Percentiles rank a stretch among this genome's conserved stretches.
Conservation (phyloP, 208 protist genomes). For the Trypanosoma brucei region DNA sequence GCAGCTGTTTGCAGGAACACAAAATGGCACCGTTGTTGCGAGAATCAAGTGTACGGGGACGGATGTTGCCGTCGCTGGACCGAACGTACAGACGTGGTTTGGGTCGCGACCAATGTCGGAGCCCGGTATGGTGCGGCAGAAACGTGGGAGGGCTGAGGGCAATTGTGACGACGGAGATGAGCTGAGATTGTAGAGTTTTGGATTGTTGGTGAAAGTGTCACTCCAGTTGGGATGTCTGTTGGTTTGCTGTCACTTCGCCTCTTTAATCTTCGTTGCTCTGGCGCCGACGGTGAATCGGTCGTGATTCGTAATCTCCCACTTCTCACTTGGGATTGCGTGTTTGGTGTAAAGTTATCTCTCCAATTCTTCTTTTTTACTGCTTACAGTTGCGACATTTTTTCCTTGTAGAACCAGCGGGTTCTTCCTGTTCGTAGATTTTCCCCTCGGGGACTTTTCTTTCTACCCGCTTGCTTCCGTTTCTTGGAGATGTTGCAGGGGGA, state of each 20-base stretch:
- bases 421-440: too few species aligned
- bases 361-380: too few species aligned
- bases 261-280: not conserved
- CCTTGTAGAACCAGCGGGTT: too few species aligned
- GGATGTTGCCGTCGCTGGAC: not conserved
- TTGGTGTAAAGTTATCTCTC: too few species aligned
- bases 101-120: constrained; percentile 30
- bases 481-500: too few species aligned
- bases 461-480: too few species aligned
- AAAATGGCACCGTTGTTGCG: constrained; percentile 56
- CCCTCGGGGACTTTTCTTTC: too few species aligned
- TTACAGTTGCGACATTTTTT: too few species aligned
- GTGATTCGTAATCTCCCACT: too few species aligned
- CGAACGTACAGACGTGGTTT: constrained; percentile 34
- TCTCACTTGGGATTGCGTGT: too few species aligned
- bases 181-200: constrained; percentile 1
- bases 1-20: constrained; percentile 54
- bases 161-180: constrained; percentile 21
- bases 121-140: constrained; percentile 26
- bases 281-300: too few species aligned
- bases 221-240: not conserved
- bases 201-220: not conserved
- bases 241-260: not conserved
- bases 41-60: constrained; percentile 7
- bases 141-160: constrained; percentile 25